A percentile compares a stretch with the other conserved stretches of the same genome.
phyloP scores from a whole-genome alignment of 805 yeast species.

The Teunomyces atbi region DNA sequence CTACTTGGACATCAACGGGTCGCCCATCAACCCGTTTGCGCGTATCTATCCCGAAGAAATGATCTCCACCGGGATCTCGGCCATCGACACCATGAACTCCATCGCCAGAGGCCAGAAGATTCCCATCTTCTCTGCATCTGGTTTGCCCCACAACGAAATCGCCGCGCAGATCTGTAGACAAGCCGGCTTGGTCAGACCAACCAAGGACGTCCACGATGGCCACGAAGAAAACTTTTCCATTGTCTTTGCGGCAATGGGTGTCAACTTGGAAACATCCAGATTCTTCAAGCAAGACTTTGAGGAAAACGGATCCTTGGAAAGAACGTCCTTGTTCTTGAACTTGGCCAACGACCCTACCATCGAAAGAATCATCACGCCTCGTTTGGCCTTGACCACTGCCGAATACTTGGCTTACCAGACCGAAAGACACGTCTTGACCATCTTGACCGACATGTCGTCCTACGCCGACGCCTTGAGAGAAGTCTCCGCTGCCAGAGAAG shows the following conservation, averaged over 20 bases:
- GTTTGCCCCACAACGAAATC: slow-evolving; percentile 98
- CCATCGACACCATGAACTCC: slow-evolving; percentile 98
- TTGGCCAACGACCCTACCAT: slow-evolving; percentile 99
- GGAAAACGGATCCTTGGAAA: slow-evolving; percentile 97
- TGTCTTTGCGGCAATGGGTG: slow-evolving; percentile 99
- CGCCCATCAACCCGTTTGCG: slow-evolving; percentile 97
- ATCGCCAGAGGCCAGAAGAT: slow-evolving; percentile 99
- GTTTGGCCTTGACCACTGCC: slow-evolving; percentile 97
- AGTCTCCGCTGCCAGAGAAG: slow-evolving; percentile 99
- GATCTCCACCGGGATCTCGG: slow-evolving; percentile 98
- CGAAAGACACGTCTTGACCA: slow-evolving; percentile 97
- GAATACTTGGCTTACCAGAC: slow-evolving; percentile 99
- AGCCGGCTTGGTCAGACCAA: slow-evolving; percentile 98
- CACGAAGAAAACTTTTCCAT: slow-evolving; percentile 99
- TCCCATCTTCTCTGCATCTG: slow-evolving; percentile 98
- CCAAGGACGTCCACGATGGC: slow-evolving; percentile 99
- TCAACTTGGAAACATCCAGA: slow-evolving; percentile 95
- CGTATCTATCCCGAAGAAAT: slow-evolving; percentile 99
- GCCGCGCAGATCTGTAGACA: slow-evolving; percentile 99
- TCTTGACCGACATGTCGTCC: slow-evolving; percentile 99
- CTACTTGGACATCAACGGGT: slow-evolving; percentile 96
- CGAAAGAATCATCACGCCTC: slow-evolving; percentile 98
- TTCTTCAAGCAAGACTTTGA: slow-evolving; percentile 99
- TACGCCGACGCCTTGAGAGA: slow-evolving; percentile 99
- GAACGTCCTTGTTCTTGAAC: slow-evolving; percentile 94